phyloP scores from a whole-genome alignment of 83 land plant genomes.

The Thuja plicata region DNA sequence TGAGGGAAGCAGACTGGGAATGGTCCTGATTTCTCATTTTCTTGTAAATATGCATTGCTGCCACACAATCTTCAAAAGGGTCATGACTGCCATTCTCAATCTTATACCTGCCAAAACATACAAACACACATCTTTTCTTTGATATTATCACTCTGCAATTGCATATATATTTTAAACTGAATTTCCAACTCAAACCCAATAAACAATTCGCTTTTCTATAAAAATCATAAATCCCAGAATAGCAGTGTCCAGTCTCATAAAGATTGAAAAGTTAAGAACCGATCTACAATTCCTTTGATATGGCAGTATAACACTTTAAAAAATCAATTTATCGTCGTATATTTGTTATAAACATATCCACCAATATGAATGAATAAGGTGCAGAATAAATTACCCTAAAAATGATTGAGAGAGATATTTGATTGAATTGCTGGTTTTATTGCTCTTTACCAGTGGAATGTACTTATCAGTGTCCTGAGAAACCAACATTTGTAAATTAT shows the following conservation, averaged over 20 bases:
- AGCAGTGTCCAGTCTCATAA: too few relatives aligned
- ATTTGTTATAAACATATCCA: too few relatives aligned
- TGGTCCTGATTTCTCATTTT: conserved; percentile 15
- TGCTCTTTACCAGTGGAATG: conserved; percentile 70
- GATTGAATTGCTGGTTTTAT: conserved; percentile 21
- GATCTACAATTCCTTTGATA: too few relatives aligned
- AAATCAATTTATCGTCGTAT: too few relatives aligned
- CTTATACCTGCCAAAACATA: background rate
- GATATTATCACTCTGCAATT: too few relatives aligned
- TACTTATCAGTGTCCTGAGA: conserved; percentile 79
- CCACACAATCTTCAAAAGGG: conserved; percentile 31
- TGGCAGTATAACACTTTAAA: too few relatives aligned
- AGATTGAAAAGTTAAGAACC: too few relatives aligned
- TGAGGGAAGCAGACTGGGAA: background rate
- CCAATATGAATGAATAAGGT: too few relatives aligned
- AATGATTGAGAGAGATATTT: too few relatives aligned
- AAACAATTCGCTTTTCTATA: background rate
- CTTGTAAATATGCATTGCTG: conserved; percentile 34
- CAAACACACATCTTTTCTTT: background rate
- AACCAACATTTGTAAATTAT: background rate
- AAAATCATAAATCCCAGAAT: background rate
- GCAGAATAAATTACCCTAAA: too few relatives aligned
- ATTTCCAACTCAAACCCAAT: background rate
- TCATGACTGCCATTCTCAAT: conserved; percentile 24
- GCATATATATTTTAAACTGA: background rate